Evolutionary conservation across 345 rosid species (phyloP), one percentile per base, ranked within the genome.

Genomic region (Eucalyptus brandiana): DNA sequence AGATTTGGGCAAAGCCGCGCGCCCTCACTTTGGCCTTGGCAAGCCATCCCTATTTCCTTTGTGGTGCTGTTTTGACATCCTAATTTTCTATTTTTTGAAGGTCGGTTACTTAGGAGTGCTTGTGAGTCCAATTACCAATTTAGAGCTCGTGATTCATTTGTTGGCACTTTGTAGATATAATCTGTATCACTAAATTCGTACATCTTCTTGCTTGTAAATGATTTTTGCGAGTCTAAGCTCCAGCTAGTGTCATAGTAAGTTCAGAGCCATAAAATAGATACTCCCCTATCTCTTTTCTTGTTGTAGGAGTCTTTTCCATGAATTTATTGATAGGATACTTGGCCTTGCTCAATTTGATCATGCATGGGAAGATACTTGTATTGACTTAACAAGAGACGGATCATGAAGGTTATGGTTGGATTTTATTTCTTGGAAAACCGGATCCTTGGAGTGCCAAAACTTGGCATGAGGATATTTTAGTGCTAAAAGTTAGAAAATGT

Each of bases 391-490:
- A 28, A 60, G 32, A 60, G 69, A 60, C 14, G 8, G 2, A 32
- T 86, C 87, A 5, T 47, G n/a, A 15, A 15, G 8, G 32, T 86
- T 45, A 28, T 49, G 6, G 87, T 47, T 42, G 34, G 54, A 48
- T 45, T 23, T 53, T 8, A 21, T 53, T 53, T 53, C 5, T 53
- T 53, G 26, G 0, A 53, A 53, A 53, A 53, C 1, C 2, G 0
- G 10, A 53, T 53, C 26, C 2, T 0, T 8, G 0, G 24, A 53
- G 11, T 53, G 2, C 5, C 58, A 53, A 53, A 53, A 53, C 9
- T 53, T 53, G 10, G 11, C 58, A 53, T 1, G 2, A 0, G 0
- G 0, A 53, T 53, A 19, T 0, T 0, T 53, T 0, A 53, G 58
- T 53, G 24, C 0, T 2, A 53, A 19, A 21, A 53, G 5, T 53